These are phyloP conservation scores for Dysphania ambrosioides DNA, from an alignment of 148 eudicot genomes.

Conservation along the genomic window DNA sequence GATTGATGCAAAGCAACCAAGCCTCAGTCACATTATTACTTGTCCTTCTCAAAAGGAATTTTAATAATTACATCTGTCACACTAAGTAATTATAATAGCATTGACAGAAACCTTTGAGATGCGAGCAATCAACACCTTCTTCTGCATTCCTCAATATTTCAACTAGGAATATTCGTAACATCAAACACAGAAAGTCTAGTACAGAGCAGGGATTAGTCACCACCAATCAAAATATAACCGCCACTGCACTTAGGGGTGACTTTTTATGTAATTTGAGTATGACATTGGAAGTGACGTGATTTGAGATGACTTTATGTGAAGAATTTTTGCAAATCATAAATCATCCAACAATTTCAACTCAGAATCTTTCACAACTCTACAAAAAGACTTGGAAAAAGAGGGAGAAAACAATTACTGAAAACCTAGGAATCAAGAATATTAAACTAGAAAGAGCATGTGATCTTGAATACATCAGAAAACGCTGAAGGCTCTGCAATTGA, in stretches of 20 bases:
- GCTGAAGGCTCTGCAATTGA: not conserved
- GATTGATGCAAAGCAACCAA: not conserved
- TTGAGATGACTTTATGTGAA: not conserved
- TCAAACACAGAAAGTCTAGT: not conserved
- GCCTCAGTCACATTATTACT: not conserved
- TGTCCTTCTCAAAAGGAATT: not conserved
- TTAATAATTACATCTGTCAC: not conserved
- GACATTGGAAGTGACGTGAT: not conserved
- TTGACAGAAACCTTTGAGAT: no score
- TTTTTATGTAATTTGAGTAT: no score
- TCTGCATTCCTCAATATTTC: no score
- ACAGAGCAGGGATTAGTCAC: not conserved
- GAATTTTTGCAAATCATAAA: not conserved
- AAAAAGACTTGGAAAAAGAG: no score
- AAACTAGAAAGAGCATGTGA: no score
- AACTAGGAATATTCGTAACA: no score
- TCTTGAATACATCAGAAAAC: no score
- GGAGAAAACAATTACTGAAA: no score
- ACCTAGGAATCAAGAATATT: no score
- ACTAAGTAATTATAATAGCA: not conserved
- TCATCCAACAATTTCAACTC: not conserved
- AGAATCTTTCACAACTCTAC: no score
- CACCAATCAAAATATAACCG: not conserved
- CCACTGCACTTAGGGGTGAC: not conserved
- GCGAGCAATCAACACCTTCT: no score